Evolutionary conservation across 2,329 filamentous ascomycete species (phyloP), one percentile per base, ranked within the genome.

Genomic region (Xenoacremonium recifei): DNA sequence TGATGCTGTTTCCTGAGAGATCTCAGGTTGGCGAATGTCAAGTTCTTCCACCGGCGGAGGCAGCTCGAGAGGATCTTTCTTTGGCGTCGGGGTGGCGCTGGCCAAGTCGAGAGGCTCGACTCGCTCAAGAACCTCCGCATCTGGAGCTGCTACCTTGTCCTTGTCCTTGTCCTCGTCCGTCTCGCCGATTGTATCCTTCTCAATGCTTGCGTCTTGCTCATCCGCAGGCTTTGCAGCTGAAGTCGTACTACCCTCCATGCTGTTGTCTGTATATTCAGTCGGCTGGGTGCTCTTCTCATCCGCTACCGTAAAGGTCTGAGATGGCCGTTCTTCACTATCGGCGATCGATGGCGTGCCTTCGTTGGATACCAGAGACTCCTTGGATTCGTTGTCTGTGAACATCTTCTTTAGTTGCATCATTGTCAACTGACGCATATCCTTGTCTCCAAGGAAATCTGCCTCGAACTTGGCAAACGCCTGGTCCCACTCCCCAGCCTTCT

Each of bases 401-500:
- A 99, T 88, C 63, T 95, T 96, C 62, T 88, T 92, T 43, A 99
- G 73, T 61, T 99, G 95, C 48, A 96, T 77, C 44, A 92, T 89
- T 11, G 93, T 95, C 47, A 99, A 72, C 57, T 93, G 84, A 48
- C 90, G 81, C 58, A 99, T 95, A 68, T 99, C 93, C 59, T 95
- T 97, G 64, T 99, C 95, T 0, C 92, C 92, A 56, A 99, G 85
- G 67, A 92, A 99, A 55, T 95, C 87, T 32, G 84, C 81, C 62
- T 99, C 95, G 45, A 99, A 97, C 40, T 93, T 87, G 42, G 82
- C 77, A 68, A 99, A 99, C 0, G 82, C 82, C 18, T 85, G 82
- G 59, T 99, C 95, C 93, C 93, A 99, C 50, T 91, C 89, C 16
- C 90, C 84, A 4, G 92, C 91, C 54, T 88, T 95, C 60, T 96